phyloP scores from a whole-genome alignment of 768 basidiomycete species.

The Naganishia antarctica region DNA sequence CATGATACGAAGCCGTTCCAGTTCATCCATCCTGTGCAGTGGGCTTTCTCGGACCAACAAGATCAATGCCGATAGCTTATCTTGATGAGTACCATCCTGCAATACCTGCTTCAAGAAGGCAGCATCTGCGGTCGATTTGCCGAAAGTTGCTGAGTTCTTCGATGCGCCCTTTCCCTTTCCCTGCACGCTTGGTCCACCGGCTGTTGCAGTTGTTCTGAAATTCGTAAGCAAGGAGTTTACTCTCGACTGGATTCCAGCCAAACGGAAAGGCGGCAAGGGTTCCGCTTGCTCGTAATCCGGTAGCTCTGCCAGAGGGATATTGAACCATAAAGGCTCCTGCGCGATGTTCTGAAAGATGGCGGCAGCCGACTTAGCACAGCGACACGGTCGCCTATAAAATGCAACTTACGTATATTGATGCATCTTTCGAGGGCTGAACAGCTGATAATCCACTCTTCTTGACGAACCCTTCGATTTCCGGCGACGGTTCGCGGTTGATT shows the following conservation, averaged over 20 bases:
- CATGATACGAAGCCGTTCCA: conserved; percentile 71
- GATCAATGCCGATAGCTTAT: conserved; percentile 83
- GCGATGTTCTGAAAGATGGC: conserved; percentile 37
- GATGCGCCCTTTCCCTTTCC: conserved; percentile 18
- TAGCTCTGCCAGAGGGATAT: conserved; percentile 25
- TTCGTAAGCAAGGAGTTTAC: conserved; percentile 33
- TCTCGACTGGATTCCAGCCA: conserved; percentile 29
- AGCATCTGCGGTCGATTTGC: conserved; percentile 61
- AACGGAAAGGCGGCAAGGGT: conserved; percentile 20
- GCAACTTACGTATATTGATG: conserved; percentile 29
- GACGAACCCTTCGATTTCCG: conserved; percentile 17
- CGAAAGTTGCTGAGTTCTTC: conserved; percentile 13
- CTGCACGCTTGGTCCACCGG: background rate
- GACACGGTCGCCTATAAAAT: too few relatives aligned
- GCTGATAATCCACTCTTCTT: conserved; percentile 24
- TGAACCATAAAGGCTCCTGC: conserved; percentile 37
- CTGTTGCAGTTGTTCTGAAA: conserved; percentile 38
- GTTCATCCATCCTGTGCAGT: conserved; percentile 72
- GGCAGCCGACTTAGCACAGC: too few relatives aligned
- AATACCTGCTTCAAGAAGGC: conserved; percentile 80
- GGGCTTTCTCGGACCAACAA: conserved; percentile 83
- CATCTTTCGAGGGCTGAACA: conserved; percentile 2
- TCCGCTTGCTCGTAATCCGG: conserved; percentile 21
- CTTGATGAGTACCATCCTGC: conserved; percentile 80
- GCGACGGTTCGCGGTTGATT: background rate